A percentile compares a stretch with the other conserved stretches of the same genome.
Conservation (phyloP, 1,139 yeast genomes). For the Saccharomycopsis hybrid region DNA sequence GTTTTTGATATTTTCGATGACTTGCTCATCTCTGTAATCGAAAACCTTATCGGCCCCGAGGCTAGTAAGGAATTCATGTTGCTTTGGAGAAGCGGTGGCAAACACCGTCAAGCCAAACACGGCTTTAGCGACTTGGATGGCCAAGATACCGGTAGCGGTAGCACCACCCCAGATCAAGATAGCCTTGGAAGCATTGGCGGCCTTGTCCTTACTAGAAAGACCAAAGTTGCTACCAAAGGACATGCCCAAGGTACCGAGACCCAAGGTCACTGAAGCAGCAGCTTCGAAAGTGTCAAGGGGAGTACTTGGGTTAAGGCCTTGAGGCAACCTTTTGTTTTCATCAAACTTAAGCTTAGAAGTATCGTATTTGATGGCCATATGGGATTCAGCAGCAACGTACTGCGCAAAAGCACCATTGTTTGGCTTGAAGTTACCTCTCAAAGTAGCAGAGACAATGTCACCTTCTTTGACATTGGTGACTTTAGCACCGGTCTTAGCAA, state of each 20-base stretch:
- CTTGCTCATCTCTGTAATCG: slow-evolving; percentile 55
- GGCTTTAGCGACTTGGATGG: slow-evolving; percentile 38
- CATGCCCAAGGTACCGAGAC: too few species aligned
- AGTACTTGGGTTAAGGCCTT: too few species aligned
- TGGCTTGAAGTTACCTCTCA: slow-evolving; percentile 43
- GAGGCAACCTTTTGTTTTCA: not conserved
- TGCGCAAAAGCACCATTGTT: slow-evolving; percentile 56
- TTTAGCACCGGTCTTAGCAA: slow-evolving; percentile 49
- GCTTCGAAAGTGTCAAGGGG: too few species aligned
- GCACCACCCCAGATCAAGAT: too few species aligned
- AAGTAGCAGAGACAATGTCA: slow-evolving; percentile 44
- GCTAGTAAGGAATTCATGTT: slow-evolving; percentile 29
- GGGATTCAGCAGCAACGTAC: slow-evolving; percentile 39
- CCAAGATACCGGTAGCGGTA: too few species aligned
- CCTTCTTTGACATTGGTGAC: slow-evolving; percentile 41
- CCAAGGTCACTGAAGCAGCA: too few species aligned
- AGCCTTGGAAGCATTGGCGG: too few species aligned
- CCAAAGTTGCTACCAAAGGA: too few species aligned
- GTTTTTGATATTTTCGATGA: slow-evolving; percentile 41
- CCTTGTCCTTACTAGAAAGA: too few species aligned
- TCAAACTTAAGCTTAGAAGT: not conserved
- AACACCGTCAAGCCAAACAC: slow-evolving; percentile 46
- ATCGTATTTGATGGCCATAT: slow-evolving; percentile 21
- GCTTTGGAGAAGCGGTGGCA: slow-evolving; percentile 39
- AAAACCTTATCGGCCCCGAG: slow-evolving; percentile 56